Conservation (phyloP, 345 rosid species). For the Psidium guajava region DNA sequence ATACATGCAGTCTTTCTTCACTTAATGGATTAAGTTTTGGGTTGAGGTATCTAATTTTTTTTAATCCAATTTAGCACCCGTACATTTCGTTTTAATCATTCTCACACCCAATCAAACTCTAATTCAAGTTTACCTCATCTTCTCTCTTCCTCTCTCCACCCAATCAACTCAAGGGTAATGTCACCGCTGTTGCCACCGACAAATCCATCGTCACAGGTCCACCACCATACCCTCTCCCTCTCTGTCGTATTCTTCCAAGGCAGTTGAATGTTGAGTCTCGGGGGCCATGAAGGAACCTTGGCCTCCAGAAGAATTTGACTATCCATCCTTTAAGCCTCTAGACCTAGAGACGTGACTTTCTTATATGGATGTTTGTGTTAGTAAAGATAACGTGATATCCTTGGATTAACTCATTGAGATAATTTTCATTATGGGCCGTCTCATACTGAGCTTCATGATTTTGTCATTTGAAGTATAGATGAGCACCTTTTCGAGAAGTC, state of each 20-base stretch:
- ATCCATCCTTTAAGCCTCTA: not conserved
- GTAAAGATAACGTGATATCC: not conserved
- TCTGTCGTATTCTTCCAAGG: not conserved
- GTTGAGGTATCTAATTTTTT: not conserved
- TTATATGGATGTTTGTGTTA: not conserved
- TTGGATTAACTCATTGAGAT: no score
- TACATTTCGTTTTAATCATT: no score
- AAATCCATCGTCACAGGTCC: not conserved
- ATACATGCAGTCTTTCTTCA: not conserved
- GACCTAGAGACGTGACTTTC: not conserved
- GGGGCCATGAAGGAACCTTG: not conserved
- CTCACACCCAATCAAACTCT: not conserved
- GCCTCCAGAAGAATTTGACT: not conserved
- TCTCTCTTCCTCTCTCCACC: not conserved
- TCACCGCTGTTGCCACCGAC: not conserved
- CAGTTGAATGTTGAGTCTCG: not conserved
- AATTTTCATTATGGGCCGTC: no score
- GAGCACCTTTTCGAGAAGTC: no score
- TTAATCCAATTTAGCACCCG: not conserved
- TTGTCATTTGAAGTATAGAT: no score
- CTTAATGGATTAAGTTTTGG: not conserved
- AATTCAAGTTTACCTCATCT: not conserved
- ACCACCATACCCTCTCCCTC: accelerated
- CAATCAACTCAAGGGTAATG: not conserved
- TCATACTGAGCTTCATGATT: no score